These are phyloP conservation scores for Salix arbutifolia DNA, from an alignment of 345 rosid species.

Conservation along the genomic window DNA sequence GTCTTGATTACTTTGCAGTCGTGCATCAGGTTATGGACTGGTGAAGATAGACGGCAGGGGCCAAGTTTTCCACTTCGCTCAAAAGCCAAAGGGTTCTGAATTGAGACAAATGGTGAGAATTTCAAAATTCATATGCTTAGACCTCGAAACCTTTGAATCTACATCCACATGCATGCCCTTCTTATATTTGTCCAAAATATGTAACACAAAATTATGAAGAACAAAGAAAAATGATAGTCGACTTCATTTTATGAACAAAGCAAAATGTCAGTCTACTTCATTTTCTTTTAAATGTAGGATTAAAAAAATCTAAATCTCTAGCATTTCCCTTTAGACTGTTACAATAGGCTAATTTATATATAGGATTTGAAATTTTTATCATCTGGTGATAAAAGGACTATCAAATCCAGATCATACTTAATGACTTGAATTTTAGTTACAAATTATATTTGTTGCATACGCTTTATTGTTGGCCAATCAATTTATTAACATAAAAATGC, in stretches of 20 bases:
- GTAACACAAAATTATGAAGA: not conserved
- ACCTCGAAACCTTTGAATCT: not conserved
- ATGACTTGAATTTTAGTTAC: not conserved
- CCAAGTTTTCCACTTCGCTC: conserved; percentile 61
- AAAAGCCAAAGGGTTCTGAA: conserved; percentile 77
- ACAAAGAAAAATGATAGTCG: not conserved
- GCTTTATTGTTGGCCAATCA: too few relatives aligned
- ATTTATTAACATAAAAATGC: too few relatives aligned
- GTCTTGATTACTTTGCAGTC: conserved; percentile 44
- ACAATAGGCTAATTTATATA: not conserved
- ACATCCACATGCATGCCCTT: not conserved
- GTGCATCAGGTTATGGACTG: conserved; percentile 87
- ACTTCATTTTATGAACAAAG: not conserved
- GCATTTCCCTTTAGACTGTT: not conserved
- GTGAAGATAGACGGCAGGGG: conserved; percentile 72
- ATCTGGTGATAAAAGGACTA: not conserved
- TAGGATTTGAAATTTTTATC: not conserved
- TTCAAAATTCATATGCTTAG: not conserved
- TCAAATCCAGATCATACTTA: not conserved
- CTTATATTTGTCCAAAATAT: not conserved
- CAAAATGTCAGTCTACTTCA: too few relatives aligned
- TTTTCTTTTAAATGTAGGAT: not conserved
- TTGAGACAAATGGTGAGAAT: too few relatives aligned
- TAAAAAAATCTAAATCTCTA: not conserved
- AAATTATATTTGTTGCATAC: too few relatives aligned